A percentile compares a stretch with the other conserved stretches of the same genome.
Conservation (phyloP, 2,329 filamentous ascomycete genomes). For the Penicillium polonicum region DNA sequence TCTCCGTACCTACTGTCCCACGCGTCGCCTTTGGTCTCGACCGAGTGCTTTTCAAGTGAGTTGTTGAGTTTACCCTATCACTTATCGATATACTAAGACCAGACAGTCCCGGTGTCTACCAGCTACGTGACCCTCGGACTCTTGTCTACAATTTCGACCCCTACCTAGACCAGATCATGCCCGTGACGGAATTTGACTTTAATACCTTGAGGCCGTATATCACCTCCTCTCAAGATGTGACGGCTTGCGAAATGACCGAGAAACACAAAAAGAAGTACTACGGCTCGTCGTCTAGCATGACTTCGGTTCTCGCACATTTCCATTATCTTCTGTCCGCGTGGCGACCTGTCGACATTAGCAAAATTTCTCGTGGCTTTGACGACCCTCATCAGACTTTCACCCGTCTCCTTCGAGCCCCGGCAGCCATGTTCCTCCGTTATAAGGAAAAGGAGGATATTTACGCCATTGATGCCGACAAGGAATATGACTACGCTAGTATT, state of each 20-base stretch:
- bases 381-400: conserved; percentile 68
- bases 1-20: conserved; percentile 58
- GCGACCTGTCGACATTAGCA: conserved; percentile 66
- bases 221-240: conserved; percentile 81
- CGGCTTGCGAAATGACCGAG: conserved; percentile 66
- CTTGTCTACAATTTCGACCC: conserved; percentile 96
- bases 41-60: conserved; percentile 84
- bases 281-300: conserved; percentile 97
- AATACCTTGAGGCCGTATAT: conserved; percentile 80
- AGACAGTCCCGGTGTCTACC: conserved; percentile 73
- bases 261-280: conserved; percentile 74
- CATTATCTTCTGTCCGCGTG: conserved; percentile 86
- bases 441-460: conserved; percentile 83
- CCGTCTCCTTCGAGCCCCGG: conserved; percentile 68
- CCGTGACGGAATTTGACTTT: conserved; percentile 88
- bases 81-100: conserved; percentile 4
- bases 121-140: conserved; percentile 82
- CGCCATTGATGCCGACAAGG: conserved; percentile 93
- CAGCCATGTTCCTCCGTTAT: conserved; percentile 75
- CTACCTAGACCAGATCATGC: conserved; percentile 90
- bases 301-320: conserved; percentile 79
- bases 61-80: not conserved
- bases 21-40: conserved; percentile 72
- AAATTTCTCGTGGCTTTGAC: conserved; percentile 67
- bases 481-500: conserved; percentile 80